phyloP scores from a whole-genome alignment of 345 rosid genomes.

The Eucalyptus grandis region DNA sequence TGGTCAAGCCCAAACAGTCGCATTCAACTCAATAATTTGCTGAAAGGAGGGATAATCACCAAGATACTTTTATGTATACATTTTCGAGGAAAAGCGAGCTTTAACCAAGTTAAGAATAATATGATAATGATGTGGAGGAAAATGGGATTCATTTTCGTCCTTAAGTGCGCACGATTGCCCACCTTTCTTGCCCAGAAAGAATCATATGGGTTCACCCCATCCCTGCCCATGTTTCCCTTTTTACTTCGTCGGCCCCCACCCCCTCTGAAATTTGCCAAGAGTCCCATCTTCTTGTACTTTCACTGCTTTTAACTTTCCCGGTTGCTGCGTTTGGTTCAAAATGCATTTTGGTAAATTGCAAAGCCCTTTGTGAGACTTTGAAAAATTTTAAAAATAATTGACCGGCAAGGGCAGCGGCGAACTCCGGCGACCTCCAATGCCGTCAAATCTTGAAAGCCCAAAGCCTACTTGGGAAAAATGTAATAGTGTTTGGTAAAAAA shows the following conservation, averaged over 20 bases:
- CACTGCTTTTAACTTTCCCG: neutral
- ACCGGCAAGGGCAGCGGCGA: no score
- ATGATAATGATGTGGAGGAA: neutral
- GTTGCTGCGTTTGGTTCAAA: no score
- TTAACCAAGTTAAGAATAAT: no score
- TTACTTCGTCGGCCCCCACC: neutral
- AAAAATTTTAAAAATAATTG: no score
- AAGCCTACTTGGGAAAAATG: no score
- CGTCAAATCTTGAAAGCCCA: no score
- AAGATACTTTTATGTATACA: neutral
- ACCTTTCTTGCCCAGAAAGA: neutral
- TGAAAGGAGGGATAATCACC: neutral
- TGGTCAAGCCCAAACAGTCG: neutral
- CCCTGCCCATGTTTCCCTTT: neutral
- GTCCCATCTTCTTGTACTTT: neutral
- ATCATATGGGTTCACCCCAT: no score
- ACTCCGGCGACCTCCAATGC: no score
- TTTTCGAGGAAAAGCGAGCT: neutral
- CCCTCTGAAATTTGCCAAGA: neutral
- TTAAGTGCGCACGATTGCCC: neutral
- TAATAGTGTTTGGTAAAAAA: no score
- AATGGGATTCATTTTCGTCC: neutral
- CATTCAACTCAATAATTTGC: neutral
- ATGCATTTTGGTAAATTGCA: no score
- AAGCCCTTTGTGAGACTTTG: no score